Percentiles rank a stretch among this genome's conserved stretches.
These are phyloP conservation scores for Serendipita sp. DNA, from an alignment of 768 basidiomycete species.

Conservation along the genomic window DNA sequence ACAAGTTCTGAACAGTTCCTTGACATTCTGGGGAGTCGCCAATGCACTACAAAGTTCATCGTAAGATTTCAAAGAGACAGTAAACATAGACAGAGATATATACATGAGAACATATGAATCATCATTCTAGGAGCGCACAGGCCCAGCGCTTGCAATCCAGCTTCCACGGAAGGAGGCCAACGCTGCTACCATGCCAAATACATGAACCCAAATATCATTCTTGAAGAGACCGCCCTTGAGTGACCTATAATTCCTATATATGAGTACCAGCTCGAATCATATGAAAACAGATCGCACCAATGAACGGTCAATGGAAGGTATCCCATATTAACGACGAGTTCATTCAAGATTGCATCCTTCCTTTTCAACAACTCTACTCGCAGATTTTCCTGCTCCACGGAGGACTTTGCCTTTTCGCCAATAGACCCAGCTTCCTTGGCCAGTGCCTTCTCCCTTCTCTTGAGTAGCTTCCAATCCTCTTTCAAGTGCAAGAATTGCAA, in stretches of 20 bases:
- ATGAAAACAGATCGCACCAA: conserved; percentile 33
- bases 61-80: neutral
- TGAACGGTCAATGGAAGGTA: conserved; percentile 75
- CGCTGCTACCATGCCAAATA: conserved; percentile 33
- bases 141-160: conserved; percentile 52
- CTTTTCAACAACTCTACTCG: conserved; percentile 15
- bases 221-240: conserved; percentile 46
- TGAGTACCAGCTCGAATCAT: neutral
- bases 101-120: neutral
- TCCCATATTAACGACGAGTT: conserved; percentile 51
- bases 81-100: neutral
- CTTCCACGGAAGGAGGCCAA: conserved; percentile 48
- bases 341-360: conserved; percentile 55
- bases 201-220: conserved; percentile 37
- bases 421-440: conserved; percentile 16
- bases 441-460: conserved; percentile 35
- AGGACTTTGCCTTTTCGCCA: conserved; percentile 13
- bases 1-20: too few relatives aligned
- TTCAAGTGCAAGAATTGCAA: conserved; percentile 59
- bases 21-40: too few relatives aligned
- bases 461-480: conserved; percentile 47
- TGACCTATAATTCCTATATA: conserved; percentile 31
- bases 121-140: conserved; percentile 9
- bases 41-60: neutral
- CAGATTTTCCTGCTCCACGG: neutral